A percentile compares a stretch with the other conserved stretches of the same genome.
Conservation (phyloP, 2,329 filamentous ascomycete species). For the Fusarium xyrophilum region DNA sequence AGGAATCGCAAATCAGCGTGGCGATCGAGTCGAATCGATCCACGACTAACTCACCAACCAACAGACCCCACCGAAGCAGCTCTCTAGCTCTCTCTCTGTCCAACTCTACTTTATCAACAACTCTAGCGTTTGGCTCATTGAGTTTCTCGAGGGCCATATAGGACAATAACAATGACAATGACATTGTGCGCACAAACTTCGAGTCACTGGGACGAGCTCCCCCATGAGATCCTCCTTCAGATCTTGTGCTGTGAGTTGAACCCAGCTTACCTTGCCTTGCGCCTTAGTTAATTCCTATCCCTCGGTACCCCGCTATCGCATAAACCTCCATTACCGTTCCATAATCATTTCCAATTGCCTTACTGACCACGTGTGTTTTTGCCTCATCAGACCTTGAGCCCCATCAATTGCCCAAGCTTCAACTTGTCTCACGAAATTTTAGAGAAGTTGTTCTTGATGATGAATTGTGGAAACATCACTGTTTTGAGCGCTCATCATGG, state of each 20-base stretch:
- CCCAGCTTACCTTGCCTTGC: constrained; percentile 3
- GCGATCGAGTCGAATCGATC: constrained; percentile 2
- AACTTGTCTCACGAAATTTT: constrained; percentile 72
- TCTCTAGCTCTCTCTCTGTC: background rate
- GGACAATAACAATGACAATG: constrained; percentile 36
- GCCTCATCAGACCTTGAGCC: constrained; percentile 47
- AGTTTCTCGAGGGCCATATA: background rate
- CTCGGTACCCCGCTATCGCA: constrained; percentile 30
- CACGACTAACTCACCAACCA: background rate
- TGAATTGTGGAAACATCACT: constrained; percentile 76
- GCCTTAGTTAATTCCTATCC: constrained; percentile 18
- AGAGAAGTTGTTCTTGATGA: constrained; percentile 74
- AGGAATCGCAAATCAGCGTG: constrained; percentile 10
- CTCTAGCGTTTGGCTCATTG: background rate
- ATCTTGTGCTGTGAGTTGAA: constrained; percentile 64
- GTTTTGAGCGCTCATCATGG: constrained; percentile 73
- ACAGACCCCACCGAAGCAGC: background rate
- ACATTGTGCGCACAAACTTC: constrained; percentile 29
- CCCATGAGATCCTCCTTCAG: constrained; percentile 69
- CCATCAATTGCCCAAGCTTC: constrained; percentile 64
- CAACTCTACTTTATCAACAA: constrained; percentile 2
- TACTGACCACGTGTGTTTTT: constrained; percentile 28
- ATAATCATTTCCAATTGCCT: constrained; percentile 7
- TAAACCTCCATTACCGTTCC: background rate
- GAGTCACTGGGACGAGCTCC: constrained; percentile 57